Evolutionary conservation across 495 filamentous ascomycete species (phyloP).

Genomic region (Bathelium albidoporum): DNA sequence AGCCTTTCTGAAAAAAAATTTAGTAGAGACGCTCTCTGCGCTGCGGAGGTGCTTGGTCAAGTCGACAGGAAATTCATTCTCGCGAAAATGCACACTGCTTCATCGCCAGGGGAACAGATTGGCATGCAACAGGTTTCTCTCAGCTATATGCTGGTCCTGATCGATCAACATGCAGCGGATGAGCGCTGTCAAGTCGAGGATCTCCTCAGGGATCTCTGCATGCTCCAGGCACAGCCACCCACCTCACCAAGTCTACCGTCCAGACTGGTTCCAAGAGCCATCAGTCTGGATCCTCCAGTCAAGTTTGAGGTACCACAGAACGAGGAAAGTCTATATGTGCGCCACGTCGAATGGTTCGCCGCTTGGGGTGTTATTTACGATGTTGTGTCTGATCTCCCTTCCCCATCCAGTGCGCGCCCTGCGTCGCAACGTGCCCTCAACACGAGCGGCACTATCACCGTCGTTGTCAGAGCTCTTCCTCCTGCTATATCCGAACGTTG

Average conservation of each 20-base stretch:
- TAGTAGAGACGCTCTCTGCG: constrained; percentile 52
- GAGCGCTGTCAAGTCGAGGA: constrained; percentile 74
- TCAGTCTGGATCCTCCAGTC: constrained; percentile 41
- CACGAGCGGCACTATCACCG: not conserved
- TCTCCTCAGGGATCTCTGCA: constrained; percentile 47
- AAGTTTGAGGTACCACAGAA: constrained; percentile 48
- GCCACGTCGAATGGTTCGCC: constrained; percentile 46
- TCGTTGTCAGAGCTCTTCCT: constrained; percentile 49
- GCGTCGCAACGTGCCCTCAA: constrained; percentile 27
- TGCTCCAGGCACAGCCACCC: constrained; percentile 1
- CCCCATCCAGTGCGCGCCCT: constrained; percentile 3
- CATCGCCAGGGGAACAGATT: constrained; percentile 1
- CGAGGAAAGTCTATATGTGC: constrained; percentile 48
- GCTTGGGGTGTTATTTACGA: constrained; percentile 65
- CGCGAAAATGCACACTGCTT: constrained; percentile 38
- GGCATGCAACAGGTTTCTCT: not conserved
- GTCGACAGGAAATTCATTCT: constrained; percentile 89
- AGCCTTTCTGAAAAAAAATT: constrained; percentile 35
- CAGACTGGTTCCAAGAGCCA: too few species aligned
- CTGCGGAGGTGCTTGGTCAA: constrained; percentile 62
- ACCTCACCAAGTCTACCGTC: constrained; percentile 20
- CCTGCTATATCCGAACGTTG: constrained; percentile 65
- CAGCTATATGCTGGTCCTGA: constrained; percentile 49
- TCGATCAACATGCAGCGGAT: constrained; percentile 94
- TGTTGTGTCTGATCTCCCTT: constrained; percentile 12